These are phyloP conservation scores for Platismatia glauca DNA, from an alignment of 495 filamentous ascomycete genomes.

Conservation along the genomic window DNA sequence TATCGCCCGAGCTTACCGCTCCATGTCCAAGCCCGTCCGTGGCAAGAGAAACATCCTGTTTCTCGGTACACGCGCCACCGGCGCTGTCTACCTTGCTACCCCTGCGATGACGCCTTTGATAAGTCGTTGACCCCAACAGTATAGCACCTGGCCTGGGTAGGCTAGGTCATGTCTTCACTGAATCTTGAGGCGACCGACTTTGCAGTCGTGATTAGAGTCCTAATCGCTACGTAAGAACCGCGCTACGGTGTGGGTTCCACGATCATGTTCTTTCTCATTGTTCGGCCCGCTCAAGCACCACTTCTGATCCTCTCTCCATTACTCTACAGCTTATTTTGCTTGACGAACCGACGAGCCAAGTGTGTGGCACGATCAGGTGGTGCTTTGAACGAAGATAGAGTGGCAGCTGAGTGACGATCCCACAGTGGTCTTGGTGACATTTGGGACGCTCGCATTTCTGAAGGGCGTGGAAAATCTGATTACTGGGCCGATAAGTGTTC, in stretches of 20 bases:
- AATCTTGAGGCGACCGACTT: slow-evolving; percentile 35
- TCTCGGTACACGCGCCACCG: slow-evolving; percentile 29
- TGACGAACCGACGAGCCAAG: too few species aligned
- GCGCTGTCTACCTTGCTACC: slow-evolving; percentile 28
- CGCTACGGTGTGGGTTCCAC: slow-evolving; percentile 42
- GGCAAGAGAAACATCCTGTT: slow-evolving; percentile 26
- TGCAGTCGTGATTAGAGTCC: slow-evolving; percentile 33
- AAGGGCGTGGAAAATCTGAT: slow-evolving; percentile 45
- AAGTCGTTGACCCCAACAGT: slow-evolving; percentile 24
- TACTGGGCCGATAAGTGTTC: slow-evolving; percentile 42
- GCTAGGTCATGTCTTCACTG: slow-evolving; percentile 16
- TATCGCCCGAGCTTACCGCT: slow-evolving; percentile 34
- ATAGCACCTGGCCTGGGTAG: slow-evolving; percentile 27
- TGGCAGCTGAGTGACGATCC: slow-evolving; percentile 30
- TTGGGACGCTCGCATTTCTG: slow-evolving; percentile 39
- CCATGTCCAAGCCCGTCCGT: slow-evolving; percentile 25
- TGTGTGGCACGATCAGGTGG: too few species aligned
- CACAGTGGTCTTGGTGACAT: slow-evolving; percentile 37
- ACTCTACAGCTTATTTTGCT: too few species aligned
- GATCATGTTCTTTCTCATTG: slow-evolving; percentile 39
- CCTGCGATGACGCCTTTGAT: slow-evolving; percentile 25
- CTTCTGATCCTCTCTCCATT: slow-evolving; percentile 44
- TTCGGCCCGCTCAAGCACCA: slow-evolving; percentile 47
- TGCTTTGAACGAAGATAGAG: slow-evolving; percentile 43
- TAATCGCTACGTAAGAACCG: slow-evolving; percentile 47